Base-by-base conservation (phyloP, 345 rosid species). In the Triadica sebifera region DNA sequence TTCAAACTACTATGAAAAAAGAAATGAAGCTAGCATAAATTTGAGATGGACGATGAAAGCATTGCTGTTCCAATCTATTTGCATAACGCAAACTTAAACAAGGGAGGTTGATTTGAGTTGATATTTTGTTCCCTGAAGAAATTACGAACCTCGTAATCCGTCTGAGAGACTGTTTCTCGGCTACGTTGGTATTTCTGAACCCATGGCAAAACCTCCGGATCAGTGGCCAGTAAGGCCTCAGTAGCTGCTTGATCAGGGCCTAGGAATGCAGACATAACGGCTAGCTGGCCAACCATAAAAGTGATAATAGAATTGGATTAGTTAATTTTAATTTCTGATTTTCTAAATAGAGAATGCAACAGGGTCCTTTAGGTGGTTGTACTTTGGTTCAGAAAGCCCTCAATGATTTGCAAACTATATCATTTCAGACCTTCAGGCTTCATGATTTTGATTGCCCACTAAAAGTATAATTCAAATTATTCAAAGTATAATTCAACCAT, bases 261-360 rank as follows among this genome's bases (percentile, higher is more conserved):
- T 87, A 94, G 74, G 89, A 94, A 94, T 13, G 93, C 97, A 60
- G 95, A 94, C 97, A 90, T 87, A 66, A 94, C 97, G 62, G 97
- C 98, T 47, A 92, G 78, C 97, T 93, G 87, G 37, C 61, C 69
- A 82, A 29, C 52, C 73, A 72, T 77, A 51, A 71, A 25, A 74
- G 50, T 60, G 37, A 61, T 6, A 47, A 64, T 67, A 61, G 59
- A 77, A 39, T 24, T 12, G 19, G 46, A 67, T 81, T 71, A 49
- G 55, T 15, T 19, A 52, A 64, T 29, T 19, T 65, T 22, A 64
- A 47, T 34, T 9, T 37, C 25, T 12, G 49, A 22, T 37, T 52
- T 39, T 69, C n/a, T n/a, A n/a, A n/a, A 58, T 22, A 58, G 19
- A 15, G 19, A 24, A 29, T 29, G 13, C 12, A 19, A 53, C 5